These are phyloP conservation scores for Tephrocybe rancida DNA, from an alignment of 768 basidiomycete genomes.

Conservation along the genomic window DNA sequence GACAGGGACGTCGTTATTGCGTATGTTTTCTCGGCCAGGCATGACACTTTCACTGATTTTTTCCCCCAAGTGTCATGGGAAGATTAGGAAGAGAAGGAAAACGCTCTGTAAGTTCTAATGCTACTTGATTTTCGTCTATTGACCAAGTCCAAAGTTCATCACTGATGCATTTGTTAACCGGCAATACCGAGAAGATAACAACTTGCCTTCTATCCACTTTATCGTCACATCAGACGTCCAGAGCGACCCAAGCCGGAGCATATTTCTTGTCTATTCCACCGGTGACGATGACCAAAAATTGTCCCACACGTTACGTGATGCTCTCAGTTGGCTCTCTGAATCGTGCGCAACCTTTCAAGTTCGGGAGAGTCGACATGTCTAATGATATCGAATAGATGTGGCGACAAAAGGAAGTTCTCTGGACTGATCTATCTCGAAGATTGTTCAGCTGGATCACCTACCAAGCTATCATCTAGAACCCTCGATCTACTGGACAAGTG, in stretches of 20 bases:
- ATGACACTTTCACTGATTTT: not conserved
- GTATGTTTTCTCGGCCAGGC: not conserved
- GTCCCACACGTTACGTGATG: slow-evolving; percentile 5
- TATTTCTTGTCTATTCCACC: slow-evolving; percentile 10
- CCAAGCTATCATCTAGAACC: slow-evolving; percentile 3
- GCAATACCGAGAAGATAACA: not conserved
- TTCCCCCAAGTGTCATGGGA: slow-evolving; percentile 4
- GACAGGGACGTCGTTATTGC: slow-evolving; percentile 11
- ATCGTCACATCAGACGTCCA: slow-evolving; percentile 1
- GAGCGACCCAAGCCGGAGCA: slow-evolving; percentile 1
- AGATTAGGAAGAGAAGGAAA: slow-evolving; percentile 12
- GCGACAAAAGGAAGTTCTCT: slow-evolving; percentile 9
- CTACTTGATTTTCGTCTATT: not conserved
- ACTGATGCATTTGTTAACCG: slow-evolving; percentile 3
- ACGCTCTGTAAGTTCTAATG: slow-evolving; percentile 1
- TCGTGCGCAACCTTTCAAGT: slow-evolving; percentile 4
- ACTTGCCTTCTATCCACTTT: slow-evolving; percentile 7
- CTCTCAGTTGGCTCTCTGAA: slow-evolving; percentile 12
- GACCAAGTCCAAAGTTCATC: slow-evolving; percentile 6
- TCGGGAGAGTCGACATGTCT: not conserved
- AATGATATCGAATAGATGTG: not conserved
- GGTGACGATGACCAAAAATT: slow-evolving; percentile 11
- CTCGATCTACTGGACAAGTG: slow-evolving; percentile 11
- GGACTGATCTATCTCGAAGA: slow-evolving; percentile 16
- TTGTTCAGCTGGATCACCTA: not conserved